phyloP scores from a whole-genome alignment of 495 filamentous ascomycete genomes.

The Rostrohypoxylon terebratum region DNA sequence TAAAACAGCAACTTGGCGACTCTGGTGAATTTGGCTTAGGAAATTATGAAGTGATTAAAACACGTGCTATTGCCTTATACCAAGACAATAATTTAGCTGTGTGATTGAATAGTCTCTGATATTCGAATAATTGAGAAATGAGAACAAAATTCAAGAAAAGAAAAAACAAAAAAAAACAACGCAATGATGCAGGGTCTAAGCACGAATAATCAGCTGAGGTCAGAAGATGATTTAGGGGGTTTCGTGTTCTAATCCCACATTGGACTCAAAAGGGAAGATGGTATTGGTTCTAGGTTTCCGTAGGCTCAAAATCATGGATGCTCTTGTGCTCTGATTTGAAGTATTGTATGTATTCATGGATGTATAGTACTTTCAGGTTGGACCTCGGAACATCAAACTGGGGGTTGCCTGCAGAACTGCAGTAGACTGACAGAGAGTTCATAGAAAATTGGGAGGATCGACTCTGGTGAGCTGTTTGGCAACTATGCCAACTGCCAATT shows the following conservation, averaged over 20 bases:
- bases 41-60: slow-evolving; percentile 7
- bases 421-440: not conserved
- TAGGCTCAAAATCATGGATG: too few species aligned
- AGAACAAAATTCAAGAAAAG: slow-evolving; percentile 21
- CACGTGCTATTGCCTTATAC: slow-evolving; percentile 29
- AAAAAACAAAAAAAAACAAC: slow-evolving; percentile 41
- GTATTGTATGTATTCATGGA: not conserved
- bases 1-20: not conserved
- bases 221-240: slow-evolving; percentile 45
- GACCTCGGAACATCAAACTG: not conserved
- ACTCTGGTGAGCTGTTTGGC: slow-evolving; percentile 19
- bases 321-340: not conserved
- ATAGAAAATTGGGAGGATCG: not conserved
- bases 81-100: slow-evolving; percentile 29
- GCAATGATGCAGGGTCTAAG: slow-evolving; percentile 47
- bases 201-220: slow-evolving; percentile 44
- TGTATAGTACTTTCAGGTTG: slow-evolving; percentile 4
- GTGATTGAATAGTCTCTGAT: slow-evolving; percentile 8
- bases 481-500: slow-evolving; percentile 25
- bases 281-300: slow-evolving; percentile 3
- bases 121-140: slow-evolving; percentile 32
- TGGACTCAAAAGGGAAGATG: not conserved
- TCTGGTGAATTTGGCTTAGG: not conserved
- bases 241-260: slow-evolving; percentile 30
- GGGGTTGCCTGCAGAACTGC: slow-evolving; percentile 7